phyloP scores from a whole-genome alignment of 441 rosid species.

The Populus hybrid region DNA sequence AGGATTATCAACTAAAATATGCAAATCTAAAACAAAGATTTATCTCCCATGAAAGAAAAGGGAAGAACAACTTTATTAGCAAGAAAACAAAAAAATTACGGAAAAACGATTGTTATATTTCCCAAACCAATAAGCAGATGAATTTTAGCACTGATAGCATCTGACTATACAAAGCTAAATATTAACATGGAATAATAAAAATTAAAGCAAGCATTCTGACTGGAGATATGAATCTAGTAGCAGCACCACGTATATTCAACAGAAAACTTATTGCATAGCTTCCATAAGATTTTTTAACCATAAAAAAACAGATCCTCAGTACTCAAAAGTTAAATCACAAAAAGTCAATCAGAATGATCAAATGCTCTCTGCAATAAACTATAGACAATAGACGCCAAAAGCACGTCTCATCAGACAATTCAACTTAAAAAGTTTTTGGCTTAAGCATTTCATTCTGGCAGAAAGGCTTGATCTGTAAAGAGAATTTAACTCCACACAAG shows the following conservation, averaged over 20 bases:
- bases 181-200: neutral
- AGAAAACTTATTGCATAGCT: neutral
- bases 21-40: neutral
- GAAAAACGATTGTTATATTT: neutral
- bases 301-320: neutral
- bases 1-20: neutral
- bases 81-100: neutral
- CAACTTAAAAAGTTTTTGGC: neutral
- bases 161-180: neutral
- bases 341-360: neutral
- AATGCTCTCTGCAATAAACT: neutral
- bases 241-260: neutral
- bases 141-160: neutral
- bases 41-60: neutral
- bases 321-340: neutral
- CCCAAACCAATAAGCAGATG: neutral
- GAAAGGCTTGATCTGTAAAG: neutral
- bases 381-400: neutral
- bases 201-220: neutral
- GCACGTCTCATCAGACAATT: neutral
- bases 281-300: neutral
- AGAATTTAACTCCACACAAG: neutral
- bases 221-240: neutral
- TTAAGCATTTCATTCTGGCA: neutral
- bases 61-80: neutral